Conservation (phyloP, 129 eudicot genomes). For the Chrysanthemum makinoi region DNA sequence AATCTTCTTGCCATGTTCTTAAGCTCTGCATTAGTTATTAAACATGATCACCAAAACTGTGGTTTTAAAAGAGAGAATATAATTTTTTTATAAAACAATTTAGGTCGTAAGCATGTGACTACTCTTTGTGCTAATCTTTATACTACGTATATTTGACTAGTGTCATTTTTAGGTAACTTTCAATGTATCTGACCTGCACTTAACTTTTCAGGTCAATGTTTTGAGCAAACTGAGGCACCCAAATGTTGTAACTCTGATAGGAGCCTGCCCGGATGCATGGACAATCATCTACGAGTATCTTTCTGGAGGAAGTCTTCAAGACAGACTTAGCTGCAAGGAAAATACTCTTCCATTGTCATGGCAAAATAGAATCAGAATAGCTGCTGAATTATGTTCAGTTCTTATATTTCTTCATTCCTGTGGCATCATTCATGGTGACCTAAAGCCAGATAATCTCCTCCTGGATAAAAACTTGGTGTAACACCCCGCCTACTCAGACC, state of each 20-base stretch:
- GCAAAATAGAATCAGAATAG: conserved; percentile 75
- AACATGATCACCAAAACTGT: not conserved
- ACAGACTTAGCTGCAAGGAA: conserved; percentile 71
- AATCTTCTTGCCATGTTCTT: not conserved
- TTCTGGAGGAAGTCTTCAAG: conserved; percentile 76
- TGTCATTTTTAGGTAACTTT: not conserved
- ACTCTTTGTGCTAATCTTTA: not conserved
- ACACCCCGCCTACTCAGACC: no score
- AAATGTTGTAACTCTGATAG: conserved; percentile 65
- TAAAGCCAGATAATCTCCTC: conserved; percentile 70
- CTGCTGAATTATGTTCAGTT: conserved; percentile 75
- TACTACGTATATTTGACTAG: not conserved
- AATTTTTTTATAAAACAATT: not conserved
- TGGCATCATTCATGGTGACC: conserved; percentile 63
- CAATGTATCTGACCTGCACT: not conserved
- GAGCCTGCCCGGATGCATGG: conserved; percentile 66
- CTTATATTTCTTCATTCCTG: conserved; percentile 76
- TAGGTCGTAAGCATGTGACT: not conserved
- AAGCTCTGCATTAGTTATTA: not conserved
- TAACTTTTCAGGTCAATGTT: conserved; percentile 53
- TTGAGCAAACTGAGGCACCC: conserved; percentile 86
- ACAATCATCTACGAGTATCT: conserved; percentile 73
- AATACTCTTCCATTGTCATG: conserved; percentile 72
- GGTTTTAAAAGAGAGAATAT: not conserved
- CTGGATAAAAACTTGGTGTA: conserved; percentile 55